Conservation (phyloP, 371 early-diverging fungal species). For the Mortierella sp. region DNA sequence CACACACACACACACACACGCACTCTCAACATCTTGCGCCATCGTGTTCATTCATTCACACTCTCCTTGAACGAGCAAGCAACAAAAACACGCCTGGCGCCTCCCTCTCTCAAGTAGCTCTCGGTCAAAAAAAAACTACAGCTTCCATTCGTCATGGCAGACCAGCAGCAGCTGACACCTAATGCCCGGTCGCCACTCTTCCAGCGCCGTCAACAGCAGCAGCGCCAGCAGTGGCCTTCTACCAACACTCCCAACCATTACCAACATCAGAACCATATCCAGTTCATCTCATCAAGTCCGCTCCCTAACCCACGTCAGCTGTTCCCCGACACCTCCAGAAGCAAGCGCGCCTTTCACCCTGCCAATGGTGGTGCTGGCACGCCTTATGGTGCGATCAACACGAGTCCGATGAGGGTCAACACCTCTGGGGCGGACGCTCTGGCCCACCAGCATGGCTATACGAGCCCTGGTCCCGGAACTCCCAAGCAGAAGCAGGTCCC, state of each 20-base stretch:
- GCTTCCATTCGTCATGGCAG: constrained; percentile 18
- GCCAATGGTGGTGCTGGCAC: constrained; percentile 15
- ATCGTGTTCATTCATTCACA: not conserved
- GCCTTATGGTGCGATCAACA: constrained; percentile 43
- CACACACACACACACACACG: not conserved
- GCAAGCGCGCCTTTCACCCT: constrained; percentile 48
- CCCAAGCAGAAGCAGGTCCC: constrained; percentile 63
- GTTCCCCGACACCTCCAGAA: constrained; percentile 43
- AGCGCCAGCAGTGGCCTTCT: constrained; percentile 34
- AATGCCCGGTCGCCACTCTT: constrained; percentile 34
- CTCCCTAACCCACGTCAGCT: constrained; percentile 54
- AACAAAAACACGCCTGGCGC: not conserved
- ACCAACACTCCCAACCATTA: constrained; percentile 46
- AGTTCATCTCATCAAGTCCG: constrained; percentile 50
- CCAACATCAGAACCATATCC: constrained; percentile 46
- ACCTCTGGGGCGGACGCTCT: constrained; percentile 33
- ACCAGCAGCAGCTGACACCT: constrained; percentile 19
- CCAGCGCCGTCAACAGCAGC: constrained; percentile 40
- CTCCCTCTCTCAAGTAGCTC: not conserved
- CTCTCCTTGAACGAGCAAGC: not conserved
- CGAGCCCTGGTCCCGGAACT: constrained; percentile 40
- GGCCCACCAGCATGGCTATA: constrained; percentile 30
- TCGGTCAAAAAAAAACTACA: not conserved
- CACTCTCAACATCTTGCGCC: not conserved
- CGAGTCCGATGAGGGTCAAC: constrained; percentile 41